Percentiles rank a stretch among this genome's conserved stretches.
Evolutionary conservation across 306 rosid species (phyloP).

Genomic region (Oxytropis ochrocephala): DNA sequence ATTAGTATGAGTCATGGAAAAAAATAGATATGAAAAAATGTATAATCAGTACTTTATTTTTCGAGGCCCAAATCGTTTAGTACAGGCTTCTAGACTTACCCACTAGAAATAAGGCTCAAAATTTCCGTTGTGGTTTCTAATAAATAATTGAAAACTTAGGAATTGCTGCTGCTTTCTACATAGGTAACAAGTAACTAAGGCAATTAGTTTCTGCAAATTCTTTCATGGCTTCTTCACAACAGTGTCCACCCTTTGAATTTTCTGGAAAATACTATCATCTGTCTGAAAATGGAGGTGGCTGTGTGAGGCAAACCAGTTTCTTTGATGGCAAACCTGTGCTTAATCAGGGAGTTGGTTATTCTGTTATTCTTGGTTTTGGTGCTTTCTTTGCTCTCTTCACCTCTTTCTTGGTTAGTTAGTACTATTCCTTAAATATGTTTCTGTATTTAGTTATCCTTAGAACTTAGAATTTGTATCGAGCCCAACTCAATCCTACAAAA

Average conservation of each 20-base stretch:
- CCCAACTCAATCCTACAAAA: too few relatives aligned
- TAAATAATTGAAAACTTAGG: background rate
- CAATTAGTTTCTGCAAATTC: background rate
- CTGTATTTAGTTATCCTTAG: background rate
- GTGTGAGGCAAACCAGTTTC: slow-evolving; percentile 82
- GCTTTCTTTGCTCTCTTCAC: slow-evolving; percentile 91
- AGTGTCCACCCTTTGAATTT: slow-evolving; percentile 76
- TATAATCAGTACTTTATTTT: too few relatives aligned
- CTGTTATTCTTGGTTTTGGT: slow-evolving; percentile 88
- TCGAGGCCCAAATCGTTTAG: too few relatives aligned
- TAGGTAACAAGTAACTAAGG: background rate
- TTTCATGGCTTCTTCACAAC: slow-evolving; percentile 37
- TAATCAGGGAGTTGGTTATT: slow-evolving; percentile 74
- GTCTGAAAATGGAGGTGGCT: slow-evolving; percentile 41
- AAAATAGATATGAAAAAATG: too few relatives aligned
- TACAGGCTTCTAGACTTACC: too few relatives aligned
- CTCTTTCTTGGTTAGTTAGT: slow-evolving; percentile 59
- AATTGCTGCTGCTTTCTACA: background rate
- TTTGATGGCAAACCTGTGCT: slow-evolving; percentile 77
- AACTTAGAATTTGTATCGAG: too few relatives aligned
- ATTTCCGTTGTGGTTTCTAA: background rate
- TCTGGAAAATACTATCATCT: slow-evolving; percentile 55
- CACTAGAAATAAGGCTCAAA: slow-evolving; percentile 21
- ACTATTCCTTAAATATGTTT: background rate
- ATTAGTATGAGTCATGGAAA: too few relatives aligned